Evolutionary conservation across 2,329 filamentous ascomycete genomes (phyloP).

Genomic region (Paecilomyces sp.): DNA sequence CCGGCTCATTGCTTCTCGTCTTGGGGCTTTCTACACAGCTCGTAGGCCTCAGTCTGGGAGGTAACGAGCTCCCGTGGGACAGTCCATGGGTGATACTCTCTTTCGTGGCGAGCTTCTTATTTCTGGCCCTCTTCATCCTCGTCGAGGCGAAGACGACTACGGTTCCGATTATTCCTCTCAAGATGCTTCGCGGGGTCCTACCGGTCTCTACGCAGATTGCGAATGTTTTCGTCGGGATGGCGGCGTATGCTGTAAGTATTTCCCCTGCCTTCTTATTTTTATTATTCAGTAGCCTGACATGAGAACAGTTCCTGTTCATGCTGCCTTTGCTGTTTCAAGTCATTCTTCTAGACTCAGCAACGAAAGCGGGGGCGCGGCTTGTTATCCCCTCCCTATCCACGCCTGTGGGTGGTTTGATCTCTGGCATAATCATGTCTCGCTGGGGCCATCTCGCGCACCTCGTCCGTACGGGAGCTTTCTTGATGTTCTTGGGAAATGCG

Average conservation of each 20-base stretch:
- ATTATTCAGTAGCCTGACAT: background rate
- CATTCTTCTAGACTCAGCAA: slow-evolving; percentile 35
- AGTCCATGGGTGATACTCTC: slow-evolving; percentile 34
- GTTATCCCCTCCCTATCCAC: slow-evolving; percentile 40
- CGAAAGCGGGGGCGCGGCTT: slow-evolving; percentile 37
- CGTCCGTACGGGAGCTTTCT: slow-evolving; percentile 30
- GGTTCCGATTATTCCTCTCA: slow-evolving; percentile 38
- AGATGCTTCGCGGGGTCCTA: slow-evolving; percentile 49
- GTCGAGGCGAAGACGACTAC: slow-evolving; percentile 36
- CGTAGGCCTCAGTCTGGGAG: slow-evolving; percentile 38
- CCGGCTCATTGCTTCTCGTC: slow-evolving; percentile 51
- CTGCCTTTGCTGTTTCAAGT: slow-evolving; percentile 40
- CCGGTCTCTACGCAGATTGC: slow-evolving; percentile 50
- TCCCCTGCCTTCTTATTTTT: background rate
- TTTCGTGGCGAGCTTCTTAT: slow-evolving; percentile 28
- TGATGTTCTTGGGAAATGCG: slow-evolving; percentile 40
- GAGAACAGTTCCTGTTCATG: slow-evolving; percentile 38
- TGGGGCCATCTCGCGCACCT: slow-evolving; percentile 38
- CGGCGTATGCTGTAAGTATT: slow-evolving; percentile 53
- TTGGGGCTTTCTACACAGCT: slow-evolving; percentile 51
- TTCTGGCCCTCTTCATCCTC: slow-evolving; percentile 30
- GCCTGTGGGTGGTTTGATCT: slow-evolving; percentile 36
- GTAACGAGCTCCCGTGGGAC: slow-evolving; percentile 40
- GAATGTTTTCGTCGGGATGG: slow-evolving; percentile 55
- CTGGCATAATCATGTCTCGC: slow-evolving; percentile 42